Evolutionary conservation across 2,329 filamentous ascomycete genomes (phyloP).

Genomic region (Hymenoscyphus fructigenus): DNA sequence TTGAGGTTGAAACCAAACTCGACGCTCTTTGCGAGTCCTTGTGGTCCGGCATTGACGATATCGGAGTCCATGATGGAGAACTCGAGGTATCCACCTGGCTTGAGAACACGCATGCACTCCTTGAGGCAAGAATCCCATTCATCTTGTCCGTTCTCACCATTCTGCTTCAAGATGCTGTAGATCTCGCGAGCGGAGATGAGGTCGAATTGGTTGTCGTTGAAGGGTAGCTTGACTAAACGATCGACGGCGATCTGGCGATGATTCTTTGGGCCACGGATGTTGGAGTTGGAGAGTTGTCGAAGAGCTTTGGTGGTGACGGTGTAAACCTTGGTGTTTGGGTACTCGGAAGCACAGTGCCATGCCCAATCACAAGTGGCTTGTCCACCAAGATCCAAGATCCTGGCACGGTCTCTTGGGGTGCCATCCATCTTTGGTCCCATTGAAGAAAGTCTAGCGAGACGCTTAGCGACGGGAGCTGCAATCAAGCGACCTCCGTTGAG

Average conservation of each 20-base stretch:
- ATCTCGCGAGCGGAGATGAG: conserved; percentile 87
- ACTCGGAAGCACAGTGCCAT: conserved; percentile 87
- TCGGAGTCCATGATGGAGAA: conserved; percentile 89
- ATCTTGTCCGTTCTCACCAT: conserved; percentile 66
- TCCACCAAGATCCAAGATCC: conserved; percentile 84
- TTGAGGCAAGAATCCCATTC: conserved; percentile 84
- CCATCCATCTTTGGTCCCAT: conserved; percentile 47
- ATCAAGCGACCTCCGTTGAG: conserved; percentile 66
- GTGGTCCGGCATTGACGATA: conserved; percentile 78
- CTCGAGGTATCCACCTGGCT: conserved; percentile 90
- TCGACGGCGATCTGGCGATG: conserved; percentile 81
- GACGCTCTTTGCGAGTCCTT: conserved; percentile 78
- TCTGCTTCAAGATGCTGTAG: conserved; percentile 77
- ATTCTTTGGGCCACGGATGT: conserved; percentile 80
- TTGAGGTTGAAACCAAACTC: conserved; percentile 91
- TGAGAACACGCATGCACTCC: conserved; percentile 84
- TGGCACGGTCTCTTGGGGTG: conserved; percentile 51
- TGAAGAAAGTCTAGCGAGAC: conserved; percentile 54
- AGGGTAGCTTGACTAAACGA: conserved; percentile 77
- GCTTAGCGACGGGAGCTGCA: conserved; percentile 62
- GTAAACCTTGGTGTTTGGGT: conserved; percentile 81
- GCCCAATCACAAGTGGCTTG: conserved; percentile 89
- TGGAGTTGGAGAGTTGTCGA: conserved; percentile 68
- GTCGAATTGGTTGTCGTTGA: conserved; percentile 83
- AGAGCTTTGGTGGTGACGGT: conserved; percentile 77